Conservation (phyloP, 2,329 filamentous ascomycete species). For the Incumbomyces lentus region DNA sequence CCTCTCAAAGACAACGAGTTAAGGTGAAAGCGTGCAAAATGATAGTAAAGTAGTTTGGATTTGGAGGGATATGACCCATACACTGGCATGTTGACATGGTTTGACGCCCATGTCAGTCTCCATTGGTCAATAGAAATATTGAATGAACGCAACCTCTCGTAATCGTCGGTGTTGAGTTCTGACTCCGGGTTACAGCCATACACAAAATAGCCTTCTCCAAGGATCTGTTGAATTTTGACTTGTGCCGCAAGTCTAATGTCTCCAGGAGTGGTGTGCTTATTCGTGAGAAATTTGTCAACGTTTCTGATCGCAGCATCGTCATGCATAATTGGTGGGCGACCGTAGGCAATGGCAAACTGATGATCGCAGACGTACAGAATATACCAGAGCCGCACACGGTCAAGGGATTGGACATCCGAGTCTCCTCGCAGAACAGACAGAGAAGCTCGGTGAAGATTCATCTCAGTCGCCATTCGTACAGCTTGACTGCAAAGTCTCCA, state of each 20-base stretch:
- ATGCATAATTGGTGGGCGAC: slow-evolving; percentile 46
- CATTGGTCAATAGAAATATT: slow-evolving; percentile 41
- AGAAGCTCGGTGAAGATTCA: slow-evolving; percentile 45
- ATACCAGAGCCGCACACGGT: slow-evolving; percentile 51
- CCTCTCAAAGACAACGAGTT: slow-evolving; percentile 33
- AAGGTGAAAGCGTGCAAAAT: slow-evolving; percentile 44
- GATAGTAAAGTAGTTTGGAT: slow-evolving; percentile 41
- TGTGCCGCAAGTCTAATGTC: slow-evolving; percentile 49
- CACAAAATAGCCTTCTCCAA: slow-evolving; percentile 43
- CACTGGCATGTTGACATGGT: slow-evolving; percentile 35
- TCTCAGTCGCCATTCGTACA: slow-evolving; percentile 46
- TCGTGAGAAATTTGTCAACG: slow-evolving; percentile 44
- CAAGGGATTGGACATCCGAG: slow-evolving; percentile 34
- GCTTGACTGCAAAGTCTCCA: slow-evolving; percentile 52
- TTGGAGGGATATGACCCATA: slow-evolving; percentile 41
- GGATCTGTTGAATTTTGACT: slow-evolving; percentile 46
- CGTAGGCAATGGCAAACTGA: slow-evolving; percentile 53
- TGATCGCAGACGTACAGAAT: slow-evolving; percentile 55
- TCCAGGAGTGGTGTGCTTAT: slow-evolving; percentile 39
- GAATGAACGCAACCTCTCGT: slow-evolving; percentile 36
- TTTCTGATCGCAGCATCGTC: slow-evolving; percentile 48
- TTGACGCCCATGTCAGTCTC: slow-evolving; percentile 39
- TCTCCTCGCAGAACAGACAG: slow-evolving; percentile 38
- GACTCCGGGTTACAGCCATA: slow-evolving; percentile 47
- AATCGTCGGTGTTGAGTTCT: slow-evolving; percentile 41